A percentile compares a stretch with the other conserved stretches of the same genome.
Conservation (phyloP, 805 yeast genomes). For the Wickerhamiella kurtzmanii region DNA sequence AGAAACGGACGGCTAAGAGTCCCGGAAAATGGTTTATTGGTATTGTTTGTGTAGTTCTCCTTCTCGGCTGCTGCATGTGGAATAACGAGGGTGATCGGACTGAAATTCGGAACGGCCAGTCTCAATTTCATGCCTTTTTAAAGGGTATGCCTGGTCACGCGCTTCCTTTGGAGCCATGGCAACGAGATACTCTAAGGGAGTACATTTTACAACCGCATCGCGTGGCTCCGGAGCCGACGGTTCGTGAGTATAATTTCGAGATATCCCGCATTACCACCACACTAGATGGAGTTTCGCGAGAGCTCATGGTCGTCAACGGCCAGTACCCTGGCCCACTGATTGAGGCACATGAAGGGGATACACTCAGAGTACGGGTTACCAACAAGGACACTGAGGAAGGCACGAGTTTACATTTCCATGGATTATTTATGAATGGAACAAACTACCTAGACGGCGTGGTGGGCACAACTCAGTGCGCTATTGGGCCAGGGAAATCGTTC, state of each 20-base stretch:
- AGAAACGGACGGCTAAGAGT: not conserved
- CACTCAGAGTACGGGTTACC: constrained; percentile 26
- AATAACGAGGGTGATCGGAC: not conserved
- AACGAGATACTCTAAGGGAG: constrained; percentile 21
- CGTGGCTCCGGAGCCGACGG: constrained; percentile 7
- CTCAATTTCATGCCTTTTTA: not conserved
- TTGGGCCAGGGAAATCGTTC: constrained; percentile 32
- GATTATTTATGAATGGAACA: constrained; percentile 35
- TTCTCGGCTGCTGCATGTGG: not conserved
- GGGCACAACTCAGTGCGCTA: constrained; percentile 38
- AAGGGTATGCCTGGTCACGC: constrained; percentile 1
- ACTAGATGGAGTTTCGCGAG: constrained; percentile 28
- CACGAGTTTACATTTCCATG: constrained; percentile 42
- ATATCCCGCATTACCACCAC: constrained; percentile 5
- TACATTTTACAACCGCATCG: constrained; percentile 15
- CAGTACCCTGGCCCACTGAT: constrained; percentile 40
- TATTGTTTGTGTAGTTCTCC: not conserved
- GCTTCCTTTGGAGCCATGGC: constrained; percentile 18
- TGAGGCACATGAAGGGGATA: constrained; percentile 29
- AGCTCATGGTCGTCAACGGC: constrained; percentile 31
- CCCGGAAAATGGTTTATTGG: not conserved
- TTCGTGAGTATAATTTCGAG: constrained; percentile 5
- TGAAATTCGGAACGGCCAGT: not conserved
- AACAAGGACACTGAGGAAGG: constrained; percentile 27
- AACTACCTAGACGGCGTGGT: constrained; percentile 40